These are phyloP conservation scores for Eucalyptus pauciflora DNA, from an alignment of 345 rosid species.

Conservation along the genomic window DNA sequence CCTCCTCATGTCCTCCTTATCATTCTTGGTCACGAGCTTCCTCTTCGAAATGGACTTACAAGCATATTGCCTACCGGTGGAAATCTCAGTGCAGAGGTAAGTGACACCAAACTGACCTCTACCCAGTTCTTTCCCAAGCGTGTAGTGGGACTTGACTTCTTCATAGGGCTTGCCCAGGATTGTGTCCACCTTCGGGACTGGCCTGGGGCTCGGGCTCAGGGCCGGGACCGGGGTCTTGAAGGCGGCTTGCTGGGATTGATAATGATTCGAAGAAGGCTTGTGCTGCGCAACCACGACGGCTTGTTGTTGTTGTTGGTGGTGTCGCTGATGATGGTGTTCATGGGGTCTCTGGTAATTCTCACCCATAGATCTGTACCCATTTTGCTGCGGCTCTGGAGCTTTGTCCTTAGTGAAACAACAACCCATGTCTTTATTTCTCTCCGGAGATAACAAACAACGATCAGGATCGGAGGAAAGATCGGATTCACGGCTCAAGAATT, in stretches of 20 bases:
- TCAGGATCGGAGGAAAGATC: neutral
- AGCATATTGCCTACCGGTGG: conserved; percentile 55
- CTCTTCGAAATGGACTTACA: conserved; percentile 85
- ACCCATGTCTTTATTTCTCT: neutral
- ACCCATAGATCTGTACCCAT: neutral
- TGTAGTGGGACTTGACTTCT: conserved; percentile 50
- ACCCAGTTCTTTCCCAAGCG: conserved; percentile 68
- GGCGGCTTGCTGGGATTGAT: neutral
- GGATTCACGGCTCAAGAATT: neutral
- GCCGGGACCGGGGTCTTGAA: neutral
- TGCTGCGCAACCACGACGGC: neutral
- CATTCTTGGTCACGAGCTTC: conserved; percentile 49
- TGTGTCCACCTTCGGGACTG: conserved; percentile 21
- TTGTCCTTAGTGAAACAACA: neutral
- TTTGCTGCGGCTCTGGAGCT: neutral
- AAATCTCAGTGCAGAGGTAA: conserved; percentile 64
- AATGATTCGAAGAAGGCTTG: neutral
- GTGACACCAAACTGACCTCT: conserved; percentile 94
- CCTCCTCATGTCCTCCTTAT: conserved; percentile 68
- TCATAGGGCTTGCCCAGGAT: conserved; percentile 72
- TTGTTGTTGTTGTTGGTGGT: neutral
- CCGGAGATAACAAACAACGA: neutral
- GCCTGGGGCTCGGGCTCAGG: neutral
- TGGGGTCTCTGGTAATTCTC: neutral
- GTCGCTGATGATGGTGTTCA: neutral